Conservation (phyloP, 441 rosid genomes). For the Biscutella laevigata region DNA sequence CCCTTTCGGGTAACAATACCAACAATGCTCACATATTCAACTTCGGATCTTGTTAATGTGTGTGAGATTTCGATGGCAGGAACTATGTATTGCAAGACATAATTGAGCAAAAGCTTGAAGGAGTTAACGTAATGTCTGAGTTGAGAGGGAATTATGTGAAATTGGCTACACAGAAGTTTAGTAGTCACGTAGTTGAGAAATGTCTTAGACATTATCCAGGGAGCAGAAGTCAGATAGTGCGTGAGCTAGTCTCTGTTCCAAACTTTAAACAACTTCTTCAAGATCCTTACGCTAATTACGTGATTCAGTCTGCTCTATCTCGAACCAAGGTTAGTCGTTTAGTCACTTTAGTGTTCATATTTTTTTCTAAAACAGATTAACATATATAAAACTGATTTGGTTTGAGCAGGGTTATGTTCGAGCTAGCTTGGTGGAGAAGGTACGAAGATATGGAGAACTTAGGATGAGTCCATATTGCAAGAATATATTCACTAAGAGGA, state of each 20-base stretch:
- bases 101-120: conserved; percentile 33
- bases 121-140: conserved; percentile 19
- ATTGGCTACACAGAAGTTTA: conserved; percentile 42
- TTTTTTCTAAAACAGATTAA: background rate
- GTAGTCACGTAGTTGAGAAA: conserved; percentile 57
- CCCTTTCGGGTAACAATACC: conserved; percentile 54
- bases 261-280: conserved; percentile 36
- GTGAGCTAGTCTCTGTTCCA: conserved; percentile 32
- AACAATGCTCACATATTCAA: background rate
- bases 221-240: conserved; percentile 28
- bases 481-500: conserved; percentile 51
- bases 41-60: background rate
- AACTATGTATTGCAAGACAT: conserved; percentile 47
- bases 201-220: conserved; percentile 32
- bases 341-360: background rate
- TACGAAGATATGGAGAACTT: conserved; percentile 33
- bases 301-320: conserved; percentile 39
- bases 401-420: conserved; percentile 42
- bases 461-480: conserved; percentile 55
- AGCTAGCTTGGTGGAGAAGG: conserved; percentile 37
- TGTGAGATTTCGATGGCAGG: conserved; percentile 22
- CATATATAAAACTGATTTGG: background rate
- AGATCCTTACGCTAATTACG: conserved; percentile 49
- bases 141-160: conserved; percentile 35
- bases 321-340: conserved; percentile 31